Base-by-base conservation (phyloP, 352 stramenopile genomes). In the Phytophthora fragariaefolia region DNA sequence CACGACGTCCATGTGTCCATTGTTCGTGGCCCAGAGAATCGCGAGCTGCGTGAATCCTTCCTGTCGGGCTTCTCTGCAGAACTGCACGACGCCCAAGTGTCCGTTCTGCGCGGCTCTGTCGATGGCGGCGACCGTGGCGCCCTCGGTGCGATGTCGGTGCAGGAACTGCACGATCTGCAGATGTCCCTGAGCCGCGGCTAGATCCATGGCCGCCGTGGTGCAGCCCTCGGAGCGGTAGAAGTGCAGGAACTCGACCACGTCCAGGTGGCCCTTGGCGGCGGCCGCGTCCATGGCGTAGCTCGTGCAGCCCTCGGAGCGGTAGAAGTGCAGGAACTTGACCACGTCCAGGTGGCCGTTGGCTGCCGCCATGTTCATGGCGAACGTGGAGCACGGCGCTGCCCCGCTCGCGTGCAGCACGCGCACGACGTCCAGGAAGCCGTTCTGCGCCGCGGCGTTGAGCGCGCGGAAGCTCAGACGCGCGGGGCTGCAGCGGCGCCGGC, bases 161-260 rank as follows among this genome's bases (percentile, higher is more conserved):
- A 87, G 53, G 53, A 79, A 87, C 46, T 74, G 8, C 22, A 85
- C 65, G 10, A 85, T 49, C 0, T 58, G 3, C 9, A 82, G 27
- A 61, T 77, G 63, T 9, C 75, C 78, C 20, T 73, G 58, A 1
- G 60, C 66, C 1, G 75, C 75, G 5, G 69, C 73, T 4, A 69
- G 18, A 48, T 83, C 62, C 58, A 83, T 74, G 3, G 72, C 77
- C n/a, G 51, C 27, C n/a, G 64, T 72, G 34, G 69, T 78, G 57
- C 69, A 80, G 24, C 69, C 65, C 64, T 79, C 73, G 0, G 10
- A 23, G 6, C 75, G 58, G 51, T 76, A 38, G 5, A 57, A 55
- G 56, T 87, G 66, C 2, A 87, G 62, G 55, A 79, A 87, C 52
- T 59, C 63, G 20, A 87, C 73, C 4, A 82, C 49, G 9, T 63